Evolutionary conservation across 2,329 filamentous ascomycete genomes (phyloP), one percentile per base, ranked within the genome.

Genomic region (Alternaria panax): DNA sequence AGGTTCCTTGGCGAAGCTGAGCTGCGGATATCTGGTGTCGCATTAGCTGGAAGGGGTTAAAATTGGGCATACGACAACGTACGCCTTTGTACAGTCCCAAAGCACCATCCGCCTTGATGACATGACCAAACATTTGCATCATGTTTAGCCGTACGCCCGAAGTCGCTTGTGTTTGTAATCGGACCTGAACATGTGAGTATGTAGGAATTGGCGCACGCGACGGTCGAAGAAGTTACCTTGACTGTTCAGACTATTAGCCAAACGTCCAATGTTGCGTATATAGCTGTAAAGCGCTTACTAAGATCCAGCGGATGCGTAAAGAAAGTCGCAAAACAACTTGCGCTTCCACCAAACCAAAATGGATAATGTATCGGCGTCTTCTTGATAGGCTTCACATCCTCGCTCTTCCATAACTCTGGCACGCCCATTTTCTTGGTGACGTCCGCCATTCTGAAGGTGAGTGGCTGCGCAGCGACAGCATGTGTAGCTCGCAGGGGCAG

Each of bases 291-390:
- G 41, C 60, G 61, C 90, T 79, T 85, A 96, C 92, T 87, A 65
- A 97, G 84, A 86, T 97, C 93, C 75, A 98, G 83, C 50, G 94
- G 94, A 84, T 98, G 94, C 28, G 94, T 98, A 48, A 97, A 91
- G 69, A 88, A 90, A 43, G 94, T 93, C 36, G 94, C 94, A 83
- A 95, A 90, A 76, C 92, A 96, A 75, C 92, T 95, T 51, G 94
- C 93, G 76, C 92, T 97, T 56, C 95, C 95, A 65, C 95, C 95
- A 78, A 99, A 98, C 95, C 94, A 98, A 67, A 84, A 80, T 12
- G 82, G 82, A 71, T 84, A 84, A 60, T 79, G 77, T 64, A 84
- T 76, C 50, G 73, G 60, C 58, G 76, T 71, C 54, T 75, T 75
- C 67, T 43, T 50, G 14, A 59, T 32, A 25, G 56, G 34, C 56